Evolutionary conservation across 2,329 filamentous ascomycete species (phyloP).

Genomic region (Sporothrix variecibatus): DNA sequence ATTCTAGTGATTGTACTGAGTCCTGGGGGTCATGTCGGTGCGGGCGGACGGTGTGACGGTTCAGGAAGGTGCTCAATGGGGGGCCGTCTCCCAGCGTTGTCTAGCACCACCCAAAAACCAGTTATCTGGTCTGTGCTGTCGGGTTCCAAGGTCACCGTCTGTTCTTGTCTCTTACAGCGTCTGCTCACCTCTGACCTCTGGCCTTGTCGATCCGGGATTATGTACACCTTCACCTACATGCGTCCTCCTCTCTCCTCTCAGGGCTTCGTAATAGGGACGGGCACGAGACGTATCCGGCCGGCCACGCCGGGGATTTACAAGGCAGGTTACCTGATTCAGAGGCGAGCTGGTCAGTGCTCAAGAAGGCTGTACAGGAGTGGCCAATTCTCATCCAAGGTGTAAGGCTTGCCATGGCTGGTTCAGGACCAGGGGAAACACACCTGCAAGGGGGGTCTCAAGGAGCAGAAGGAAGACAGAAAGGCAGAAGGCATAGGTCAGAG

Average conservation of each 20-base stretch:
- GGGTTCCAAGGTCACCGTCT: not conserved
- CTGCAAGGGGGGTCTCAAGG: not conserved
- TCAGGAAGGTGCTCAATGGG: not conserved
- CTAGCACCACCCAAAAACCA: not conserved
- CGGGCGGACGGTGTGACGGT: not conserved
- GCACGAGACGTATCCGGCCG: conserved; percentile 6
- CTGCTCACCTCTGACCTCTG: not conserved
- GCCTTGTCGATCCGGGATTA: not conserved
- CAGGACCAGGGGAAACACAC: conserved; percentile 4
- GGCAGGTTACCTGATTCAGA: not conserved
- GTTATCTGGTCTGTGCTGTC: not conserved
- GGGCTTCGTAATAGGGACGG: not conserved
- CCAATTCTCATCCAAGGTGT: not conserved
- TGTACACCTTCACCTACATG: not conserved
- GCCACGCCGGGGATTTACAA: not conserved
- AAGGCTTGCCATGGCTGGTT: not conserved
- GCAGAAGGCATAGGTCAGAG: not conserved
- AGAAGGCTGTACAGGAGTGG: not conserved
- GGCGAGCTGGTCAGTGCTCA: not conserved
- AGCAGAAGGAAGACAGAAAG: not conserved
- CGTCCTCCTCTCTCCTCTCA: not conserved
- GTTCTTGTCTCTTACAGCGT: not conserved
- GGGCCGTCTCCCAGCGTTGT: not conserved
- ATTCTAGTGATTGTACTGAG: not conserved
- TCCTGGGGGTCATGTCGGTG: not conserved